phyloP scores from a whole-genome alignment of 2,329 filamentous ascomycete genomes.

The Colletotrichum sansevieriae region DNA sequence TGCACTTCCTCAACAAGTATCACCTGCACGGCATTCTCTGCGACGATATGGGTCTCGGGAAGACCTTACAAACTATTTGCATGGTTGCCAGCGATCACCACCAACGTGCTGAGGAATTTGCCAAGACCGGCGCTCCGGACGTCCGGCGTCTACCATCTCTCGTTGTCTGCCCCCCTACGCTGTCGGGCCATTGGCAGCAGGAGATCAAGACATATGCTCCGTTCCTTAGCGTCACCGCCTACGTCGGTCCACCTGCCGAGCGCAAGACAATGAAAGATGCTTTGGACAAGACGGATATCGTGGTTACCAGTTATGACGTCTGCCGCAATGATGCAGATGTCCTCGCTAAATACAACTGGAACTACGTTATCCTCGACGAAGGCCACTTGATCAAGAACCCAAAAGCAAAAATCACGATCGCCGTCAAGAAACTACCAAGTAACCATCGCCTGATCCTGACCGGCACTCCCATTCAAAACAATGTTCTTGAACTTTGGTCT shows the following conservation, averaged over 20 bases:
- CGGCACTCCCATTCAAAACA: conserved; percentile 97
- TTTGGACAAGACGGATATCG: conserved; percentile 86
- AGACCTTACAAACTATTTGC: conserved; percentile 96
- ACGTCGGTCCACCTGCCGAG: conserved; percentile 89
- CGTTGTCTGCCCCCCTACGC: conserved; percentile 94
- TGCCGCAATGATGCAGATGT: conserved; percentile 95
- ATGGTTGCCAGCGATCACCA: conserved; percentile 99
- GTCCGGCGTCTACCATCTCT: conserved; percentile 86
- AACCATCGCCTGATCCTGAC: conserved; percentile 97
- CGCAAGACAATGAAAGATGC: conserved; percentile 77
- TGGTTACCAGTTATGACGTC: conserved; percentile 98
- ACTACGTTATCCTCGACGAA: conserved; percentile 97
- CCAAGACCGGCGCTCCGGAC: conserved; percentile 83
- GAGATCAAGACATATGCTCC: conserved; percentile 96
- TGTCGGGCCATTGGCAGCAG: conserved; percentile 99
- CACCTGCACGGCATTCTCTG: conserved; percentile 98
- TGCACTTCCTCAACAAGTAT: conserved; percentile 97
- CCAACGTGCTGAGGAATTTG: conserved; percentile 89
- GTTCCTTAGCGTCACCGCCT: conserved; percentile 89
- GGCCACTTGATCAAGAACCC: conserved; percentile 99
- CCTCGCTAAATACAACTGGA: conserved; percentile 88
- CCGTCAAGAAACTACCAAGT: conserved; percentile 89
- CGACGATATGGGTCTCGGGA: conserved; percentile 98
- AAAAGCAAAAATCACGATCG: conserved; percentile 93
- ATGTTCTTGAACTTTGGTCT: conserved; percentile 96